Conservation (phyloP, 352 stramenopile genomes). For the Phytopythium oedochilum region DNA sequence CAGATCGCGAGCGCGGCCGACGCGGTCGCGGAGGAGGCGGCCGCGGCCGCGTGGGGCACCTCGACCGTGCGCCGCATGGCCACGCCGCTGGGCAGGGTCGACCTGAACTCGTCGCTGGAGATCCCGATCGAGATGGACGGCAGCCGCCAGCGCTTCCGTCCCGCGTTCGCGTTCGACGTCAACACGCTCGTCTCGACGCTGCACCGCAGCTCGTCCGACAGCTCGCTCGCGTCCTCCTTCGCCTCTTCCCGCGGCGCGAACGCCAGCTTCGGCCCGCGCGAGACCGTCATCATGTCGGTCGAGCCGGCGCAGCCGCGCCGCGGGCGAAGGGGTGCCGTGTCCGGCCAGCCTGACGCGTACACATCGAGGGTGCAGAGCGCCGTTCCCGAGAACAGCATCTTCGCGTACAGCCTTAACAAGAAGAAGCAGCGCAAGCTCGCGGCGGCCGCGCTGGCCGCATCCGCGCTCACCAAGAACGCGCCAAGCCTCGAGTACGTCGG, state of each 20-base stretch:
- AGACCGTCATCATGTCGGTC: slow-evolving; percentile 8
- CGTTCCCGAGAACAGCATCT: slow-evolving; percentile 39
- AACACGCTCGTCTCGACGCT: slow-evolving; percentile 46
- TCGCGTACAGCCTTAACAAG: slow-evolving; percentile 54
- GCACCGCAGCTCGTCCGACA: slow-evolving; percentile 14
- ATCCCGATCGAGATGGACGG: slow-evolving; percentile 4
- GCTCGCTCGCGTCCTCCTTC: slow-evolving; percentile 28
- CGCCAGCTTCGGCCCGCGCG: neutral
- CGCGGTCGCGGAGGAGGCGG: slow-evolving; percentile 9
- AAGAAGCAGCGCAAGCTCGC: slow-evolving; percentile 50
- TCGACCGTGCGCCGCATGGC: slow-evolving; percentile 35
- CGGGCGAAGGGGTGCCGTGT: slow-evolving; percentile 34
- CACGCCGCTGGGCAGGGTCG: slow-evolving; percentile 16
- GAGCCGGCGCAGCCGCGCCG: slow-evolving; percentile 20
- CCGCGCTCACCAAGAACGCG: slow-evolving; percentile 11
- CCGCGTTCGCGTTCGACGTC: slow-evolving; percentile 51
- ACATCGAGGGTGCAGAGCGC: slow-evolving; percentile 9
- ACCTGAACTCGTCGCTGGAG: slow-evolving; percentile 42
- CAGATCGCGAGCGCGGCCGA: slow-evolving; percentile 6
- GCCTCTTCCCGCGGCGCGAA: slow-evolving; percentile 19
- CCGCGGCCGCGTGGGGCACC: slow-evolving; percentile 34
- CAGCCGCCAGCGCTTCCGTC: slow-evolving; percentile 26
- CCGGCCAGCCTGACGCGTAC: slow-evolving; percentile 22
- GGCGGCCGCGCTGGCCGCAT: slow-evolving; percentile 28
- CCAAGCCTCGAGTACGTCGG: slow-evolving; percentile 28